Evolutionary conservation across 2,329 filamentous ascomycete genomes (phyloP).

Genomic region (Trichophyton mentagrophytes): DNA sequence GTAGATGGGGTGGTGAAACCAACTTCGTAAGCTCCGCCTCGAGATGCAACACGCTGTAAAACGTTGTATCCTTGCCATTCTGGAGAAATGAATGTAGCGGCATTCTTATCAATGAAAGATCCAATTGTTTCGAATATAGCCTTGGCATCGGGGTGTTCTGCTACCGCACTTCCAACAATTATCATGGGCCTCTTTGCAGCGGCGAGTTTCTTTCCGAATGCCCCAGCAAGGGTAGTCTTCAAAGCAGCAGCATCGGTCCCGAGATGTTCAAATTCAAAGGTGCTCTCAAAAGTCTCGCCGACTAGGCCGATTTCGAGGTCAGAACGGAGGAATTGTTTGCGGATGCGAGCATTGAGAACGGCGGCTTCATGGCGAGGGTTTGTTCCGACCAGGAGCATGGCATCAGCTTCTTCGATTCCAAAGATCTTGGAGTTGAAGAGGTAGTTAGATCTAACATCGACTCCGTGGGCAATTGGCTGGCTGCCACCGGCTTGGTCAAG

Average conservation of each 20-base stretch:
- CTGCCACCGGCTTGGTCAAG: slow-evolving; percentile 79
- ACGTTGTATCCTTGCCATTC: slow-evolving; percentile 99
- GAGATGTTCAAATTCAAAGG: slow-evolving; percentile 88
- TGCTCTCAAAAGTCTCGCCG: slow-evolving; percentile 82
- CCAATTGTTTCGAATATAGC: slow-evolving; percentile 87
- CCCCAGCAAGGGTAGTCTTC: slow-evolving; percentile 71
- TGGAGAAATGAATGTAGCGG: slow-evolving; percentile 68
- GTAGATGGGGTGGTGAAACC: slow-evolving; percentile 81
- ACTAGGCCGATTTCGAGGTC: slow-evolving; percentile 87
- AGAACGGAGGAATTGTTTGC: slow-evolving; percentile 94
- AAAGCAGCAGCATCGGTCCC: slow-evolving; percentile 66
- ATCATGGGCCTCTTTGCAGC: slow-evolving; percentile 90
- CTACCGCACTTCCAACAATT: slow-evolving; percentile 80
- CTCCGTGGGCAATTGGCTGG: slow-evolving; percentile 75
- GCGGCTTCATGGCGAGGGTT: slow-evolving; percentile 94
- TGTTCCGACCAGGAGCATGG: slow-evolving; percentile 81
- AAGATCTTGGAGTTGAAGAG: slow-evolving; percentile 91
- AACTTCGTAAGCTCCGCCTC: slow-evolving; percentile 86
- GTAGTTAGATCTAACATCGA: slow-evolving; percentile 90
- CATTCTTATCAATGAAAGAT: slow-evolving; percentile 84
- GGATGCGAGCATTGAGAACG: slow-evolving; percentile 87
- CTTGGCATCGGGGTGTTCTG: slow-evolving; percentile 82
- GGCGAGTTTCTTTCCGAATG: slow-evolving; percentile 86
- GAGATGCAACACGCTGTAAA: slow-evolving; percentile 82
- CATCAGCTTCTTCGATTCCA: slow-evolving; percentile 87